Conservation (phyloP, 2,329 filamentous ascomycete species). For the Phialocephala sp. region DNA sequence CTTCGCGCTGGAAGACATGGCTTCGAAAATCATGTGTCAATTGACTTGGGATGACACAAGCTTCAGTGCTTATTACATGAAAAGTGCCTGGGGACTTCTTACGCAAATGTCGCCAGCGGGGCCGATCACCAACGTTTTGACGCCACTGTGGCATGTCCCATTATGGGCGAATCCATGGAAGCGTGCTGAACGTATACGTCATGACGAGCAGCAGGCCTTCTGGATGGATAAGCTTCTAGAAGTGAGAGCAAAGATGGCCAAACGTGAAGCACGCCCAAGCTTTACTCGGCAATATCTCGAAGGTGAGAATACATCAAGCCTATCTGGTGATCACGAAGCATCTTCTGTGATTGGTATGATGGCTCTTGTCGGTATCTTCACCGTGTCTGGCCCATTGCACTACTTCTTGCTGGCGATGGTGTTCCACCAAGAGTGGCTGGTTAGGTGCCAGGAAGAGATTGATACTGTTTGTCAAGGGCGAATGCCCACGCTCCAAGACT, state of each 20-base stretch:
- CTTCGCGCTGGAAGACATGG: constrained; percentile 59
- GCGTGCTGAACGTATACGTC: constrained; percentile 48
- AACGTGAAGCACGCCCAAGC: constrained; percentile 46
- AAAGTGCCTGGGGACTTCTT: constrained; percentile 60
- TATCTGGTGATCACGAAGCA: constrained; percentile 35
- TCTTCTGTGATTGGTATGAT: constrained; percentile 43
- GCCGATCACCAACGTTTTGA: constrained; percentile 61
- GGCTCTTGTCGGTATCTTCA: constrained; percentile 46
- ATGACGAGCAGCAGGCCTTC: constrained; percentile 54
- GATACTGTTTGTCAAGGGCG: constrained; percentile 54
- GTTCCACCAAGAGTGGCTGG: neutral
- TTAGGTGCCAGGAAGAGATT: neutral
- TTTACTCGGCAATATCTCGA: constrained; percentile 49
- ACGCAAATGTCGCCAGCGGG: constrained; percentile 63
- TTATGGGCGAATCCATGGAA: constrained; percentile 47
- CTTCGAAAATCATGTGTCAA: constrained; percentile 61
- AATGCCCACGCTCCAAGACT: constrained; percentile 54
- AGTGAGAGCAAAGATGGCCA: constrained; percentile 46
- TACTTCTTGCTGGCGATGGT: constrained; percentile 35
- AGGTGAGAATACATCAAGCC: constrained; percentile 34
- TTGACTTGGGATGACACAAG: constrained; percentile 59
- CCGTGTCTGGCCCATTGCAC: constrained; percentile 40
- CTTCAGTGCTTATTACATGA: constrained; percentile 54
- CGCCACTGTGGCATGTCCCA: constrained; percentile 52
- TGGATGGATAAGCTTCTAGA: constrained; percentile 46